These are phyloP conservation scores for Haplosporangium gracile DNA, from an alignment of 192 early-diverging fungal genomes.

Conservation along the genomic window DNA sequence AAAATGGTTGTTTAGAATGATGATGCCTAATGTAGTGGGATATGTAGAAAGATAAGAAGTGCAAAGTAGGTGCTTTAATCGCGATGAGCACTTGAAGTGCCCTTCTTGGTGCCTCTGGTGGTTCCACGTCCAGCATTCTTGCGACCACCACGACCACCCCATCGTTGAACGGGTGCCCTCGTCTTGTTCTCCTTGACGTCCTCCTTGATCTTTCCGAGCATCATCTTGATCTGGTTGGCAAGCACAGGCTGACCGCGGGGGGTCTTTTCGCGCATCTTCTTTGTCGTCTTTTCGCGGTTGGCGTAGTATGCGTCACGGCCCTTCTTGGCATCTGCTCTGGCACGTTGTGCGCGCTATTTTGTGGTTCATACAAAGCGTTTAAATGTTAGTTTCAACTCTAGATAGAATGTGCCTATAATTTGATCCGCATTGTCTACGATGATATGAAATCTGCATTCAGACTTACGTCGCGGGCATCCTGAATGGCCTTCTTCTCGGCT, in stretches of 20 bases:
- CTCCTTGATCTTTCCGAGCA: constrained; percentile 54
- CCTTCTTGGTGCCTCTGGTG: constrained; percentile 35
- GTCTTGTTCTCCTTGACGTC: constrained; percentile 51
- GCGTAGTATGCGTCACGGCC: constrained; percentile 54
- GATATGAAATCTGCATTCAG: neutral
- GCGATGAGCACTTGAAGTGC: constrained; percentile 37
- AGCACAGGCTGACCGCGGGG: constrained; percentile 44
- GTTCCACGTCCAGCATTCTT: constrained; percentile 39
- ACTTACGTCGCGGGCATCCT: constrained; percentile 48
- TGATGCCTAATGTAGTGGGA: neutral
- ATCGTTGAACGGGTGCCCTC: constrained; percentile 39
- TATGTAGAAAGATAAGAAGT: neutral
- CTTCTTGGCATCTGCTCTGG: constrained; percentile 48
- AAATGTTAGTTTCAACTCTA: neutral
- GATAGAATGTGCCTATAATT: neutral
- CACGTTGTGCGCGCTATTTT: constrained; percentile 39
- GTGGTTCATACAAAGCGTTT: neutral
- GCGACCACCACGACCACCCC: constrained; percentile 49
- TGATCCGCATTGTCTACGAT: neutral
- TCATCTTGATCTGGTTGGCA: constrained; percentile 57
- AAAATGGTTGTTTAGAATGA: neutral
- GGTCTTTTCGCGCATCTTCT: constrained; percentile 44
- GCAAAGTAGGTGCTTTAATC: neutral
- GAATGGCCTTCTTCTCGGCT: constrained; percentile 55
- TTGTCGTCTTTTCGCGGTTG: constrained; percentile 46